Evolutionary conservation across 805 yeast species (phyloP).

Genomic region (Wilhelminamyces savonicus): DNA sequence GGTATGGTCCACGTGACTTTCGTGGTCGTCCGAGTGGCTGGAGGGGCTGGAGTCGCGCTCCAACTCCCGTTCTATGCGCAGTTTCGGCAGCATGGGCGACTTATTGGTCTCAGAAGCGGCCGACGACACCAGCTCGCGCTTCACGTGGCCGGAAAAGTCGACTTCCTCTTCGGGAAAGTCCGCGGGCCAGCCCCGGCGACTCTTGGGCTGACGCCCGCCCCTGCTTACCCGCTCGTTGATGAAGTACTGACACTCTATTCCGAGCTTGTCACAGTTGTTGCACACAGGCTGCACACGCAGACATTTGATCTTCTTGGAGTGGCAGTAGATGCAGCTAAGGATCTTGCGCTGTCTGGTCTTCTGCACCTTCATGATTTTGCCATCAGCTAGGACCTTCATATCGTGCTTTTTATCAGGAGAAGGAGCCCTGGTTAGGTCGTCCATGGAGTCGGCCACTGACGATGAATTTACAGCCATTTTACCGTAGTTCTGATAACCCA

Average conservation of each 20-base stretch:
- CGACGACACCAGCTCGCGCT: too few species aligned
- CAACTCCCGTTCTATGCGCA: too few species aligned
- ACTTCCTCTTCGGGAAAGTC: too few species aligned
- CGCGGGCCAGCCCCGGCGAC: too few species aligned
- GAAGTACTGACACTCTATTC: constrained; percentile 48
- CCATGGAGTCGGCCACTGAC: too few species aligned
- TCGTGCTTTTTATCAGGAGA: constrained; percentile 4
- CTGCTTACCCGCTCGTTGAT: constrained; percentile 50
- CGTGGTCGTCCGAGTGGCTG: constrained; percentile 1
- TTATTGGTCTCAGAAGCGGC: too few species aligned
- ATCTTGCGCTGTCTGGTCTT: constrained; percentile 56
- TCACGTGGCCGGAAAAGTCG: too few species aligned
- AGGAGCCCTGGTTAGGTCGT: too few species aligned
- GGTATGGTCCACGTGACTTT: too few species aligned
- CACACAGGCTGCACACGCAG: constrained; percentile 55
- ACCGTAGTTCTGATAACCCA: too few species aligned
- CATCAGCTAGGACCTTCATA: constrained; percentile 36
- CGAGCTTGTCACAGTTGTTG: constrained; percentile 43
- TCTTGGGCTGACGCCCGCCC: constrained; percentile 21
- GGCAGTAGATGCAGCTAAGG: constrained; percentile 52
- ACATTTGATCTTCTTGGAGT: constrained; percentile 57
- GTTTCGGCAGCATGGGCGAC: too few species aligned
- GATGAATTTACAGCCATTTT: too few species aligned
- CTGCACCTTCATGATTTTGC: constrained; percentile 54
- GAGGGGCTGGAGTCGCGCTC: constrained; percentile 1